Conservation (phyloP, 2,329 filamentous ascomycete species). For the Colletotrichum tamarilloi region DNA sequence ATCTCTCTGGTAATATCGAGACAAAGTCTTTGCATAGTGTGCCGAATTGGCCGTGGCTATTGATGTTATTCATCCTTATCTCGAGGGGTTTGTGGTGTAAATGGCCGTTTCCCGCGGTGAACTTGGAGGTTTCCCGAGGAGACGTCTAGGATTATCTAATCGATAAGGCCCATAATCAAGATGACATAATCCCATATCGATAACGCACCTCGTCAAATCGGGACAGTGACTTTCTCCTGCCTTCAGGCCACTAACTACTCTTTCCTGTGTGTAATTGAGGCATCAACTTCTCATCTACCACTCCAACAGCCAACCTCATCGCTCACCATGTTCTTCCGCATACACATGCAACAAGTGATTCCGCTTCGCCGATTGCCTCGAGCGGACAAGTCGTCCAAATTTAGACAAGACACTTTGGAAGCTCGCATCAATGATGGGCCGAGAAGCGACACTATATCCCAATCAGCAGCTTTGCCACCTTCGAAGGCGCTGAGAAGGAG, state of each 20-base stretch:
- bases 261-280: not conserved
- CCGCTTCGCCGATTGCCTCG: not conserved
- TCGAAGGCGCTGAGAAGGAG: not conserved
- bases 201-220: not conserved
- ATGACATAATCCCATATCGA: not conserved
- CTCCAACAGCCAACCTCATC: not conserved
- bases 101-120: not conserved
- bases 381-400: too few species aligned
- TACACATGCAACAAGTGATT: not conserved
- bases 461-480: not conserved
- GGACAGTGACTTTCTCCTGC: too few species aligned
- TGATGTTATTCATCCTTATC: conserved; percentile 2
- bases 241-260: not conserved
- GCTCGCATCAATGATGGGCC: not conserved
- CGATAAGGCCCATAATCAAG: not conserved
- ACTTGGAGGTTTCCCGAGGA: not conserved
- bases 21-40: not conserved
- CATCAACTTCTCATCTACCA: not conserved
- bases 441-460: not conserved
- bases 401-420: not conserved
- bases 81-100: not conserved
- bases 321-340: not conserved
- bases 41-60: conserved; percentile 8
- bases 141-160: not conserved
- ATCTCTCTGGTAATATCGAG: too few species aligned